These are phyloP conservation scores for Gossypium raimondii DNA, from an alignment of 345 rosid species.

Conservation along the genomic window DNA sequence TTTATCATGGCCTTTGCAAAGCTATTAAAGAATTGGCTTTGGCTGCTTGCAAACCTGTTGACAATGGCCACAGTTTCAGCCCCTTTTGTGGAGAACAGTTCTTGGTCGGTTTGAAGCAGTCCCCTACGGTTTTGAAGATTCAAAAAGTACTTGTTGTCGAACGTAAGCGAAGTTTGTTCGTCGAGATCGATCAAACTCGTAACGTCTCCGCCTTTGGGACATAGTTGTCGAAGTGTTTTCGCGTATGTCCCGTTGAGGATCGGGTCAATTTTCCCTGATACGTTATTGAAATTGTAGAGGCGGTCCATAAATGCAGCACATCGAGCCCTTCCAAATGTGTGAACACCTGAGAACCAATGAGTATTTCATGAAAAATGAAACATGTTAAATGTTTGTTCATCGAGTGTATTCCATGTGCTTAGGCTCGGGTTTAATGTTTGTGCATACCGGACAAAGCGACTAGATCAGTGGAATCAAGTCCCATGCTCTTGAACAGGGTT, in stretches of 20 bases:
- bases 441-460: conserved; percentile 38
- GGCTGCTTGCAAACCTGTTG: conserved; percentile 32
- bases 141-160: conserved; percentile 31
- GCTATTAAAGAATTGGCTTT: conserved; percentile 30
- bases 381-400: not conserved
- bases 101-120: conserved; percentile 39
- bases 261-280: not conserved
- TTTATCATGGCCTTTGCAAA: conserved; percentile 39
- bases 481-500: conserved; percentile 18
- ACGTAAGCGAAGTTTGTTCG: conserved; percentile 6
- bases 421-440: too few relatives aligned
- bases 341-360: conserved; percentile 4
- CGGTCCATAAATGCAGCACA: conserved; percentile 2
- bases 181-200: conserved; percentile 12
- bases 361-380: not conserved
- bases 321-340: conserved; percentile 18
- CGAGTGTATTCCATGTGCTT: too few relatives aligned
- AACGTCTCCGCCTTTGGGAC: conserved; percentile 16
- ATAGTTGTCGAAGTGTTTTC: not conserved
- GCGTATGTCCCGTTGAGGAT: conserved; percentile 9
- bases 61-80: conserved; percentile 24
- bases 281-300: conserved; percentile 10
- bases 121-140: conserved; percentile 29
- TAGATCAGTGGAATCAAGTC: conserved; percentile 25
- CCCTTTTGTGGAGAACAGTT: conserved; percentile 30